These are phyloP conservation scores for Lactifluus subvellereus DNA, from an alignment of 768 basidiomycete genomes.

Conservation along the genomic window DNA sequence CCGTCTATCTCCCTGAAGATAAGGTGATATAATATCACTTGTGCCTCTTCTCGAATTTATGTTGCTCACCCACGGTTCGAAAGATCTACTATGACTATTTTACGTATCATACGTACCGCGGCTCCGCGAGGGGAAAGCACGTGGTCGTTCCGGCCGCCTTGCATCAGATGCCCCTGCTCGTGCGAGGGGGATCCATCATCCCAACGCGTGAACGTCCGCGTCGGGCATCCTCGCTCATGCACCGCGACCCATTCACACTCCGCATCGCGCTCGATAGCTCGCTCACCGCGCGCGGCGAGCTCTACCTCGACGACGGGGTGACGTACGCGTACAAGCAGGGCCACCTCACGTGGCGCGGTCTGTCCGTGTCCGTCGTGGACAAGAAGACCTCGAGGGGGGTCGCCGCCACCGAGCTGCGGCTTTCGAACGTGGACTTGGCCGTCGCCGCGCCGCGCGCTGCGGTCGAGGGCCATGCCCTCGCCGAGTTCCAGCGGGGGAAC, in stretches of 20 bases:
- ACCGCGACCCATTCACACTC: constrained; percentile 87
- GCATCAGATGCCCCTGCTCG: constrained; percentile 73
- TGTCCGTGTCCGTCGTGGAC: constrained; percentile 38
- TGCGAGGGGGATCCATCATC: constrained; percentile 88
- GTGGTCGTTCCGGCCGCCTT: constrained; percentile 78
- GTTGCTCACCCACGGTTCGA: neutral
- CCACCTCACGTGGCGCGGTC: constrained; percentile 78
- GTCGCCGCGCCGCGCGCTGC: constrained; percentile 39
- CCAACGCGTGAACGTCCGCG: constrained; percentile 84
- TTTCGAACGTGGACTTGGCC: constrained; percentile 51
- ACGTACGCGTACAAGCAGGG: constrained; percentile 71
- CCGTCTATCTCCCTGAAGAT: constrained; percentile 83
- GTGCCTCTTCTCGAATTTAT: constrained; percentile 7
- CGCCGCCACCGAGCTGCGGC: constrained; percentile 36
- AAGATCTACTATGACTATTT: constrained; percentile 96
- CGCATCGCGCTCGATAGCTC: constrained; percentile 68
- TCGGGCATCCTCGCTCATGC: constrained; percentile 82
- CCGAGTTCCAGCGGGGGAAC: constrained; percentile 52
- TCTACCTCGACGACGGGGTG: constrained; percentile 95
- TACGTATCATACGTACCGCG: constrained; percentile 59
- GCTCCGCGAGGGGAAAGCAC: constrained; percentile 54
- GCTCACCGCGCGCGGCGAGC: constrained; percentile 63
- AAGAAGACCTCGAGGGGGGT: constrained; percentile 40
- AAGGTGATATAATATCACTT: constrained; percentile 41
- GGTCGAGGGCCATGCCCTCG: constrained; percentile 46